A percentile compares a stretch with the other conserved stretches of the same genome.
Evolutionary conservation across 2,329 filamentous ascomycete species (phyloP).

Genomic region (Cadophora malorum): DNA sequence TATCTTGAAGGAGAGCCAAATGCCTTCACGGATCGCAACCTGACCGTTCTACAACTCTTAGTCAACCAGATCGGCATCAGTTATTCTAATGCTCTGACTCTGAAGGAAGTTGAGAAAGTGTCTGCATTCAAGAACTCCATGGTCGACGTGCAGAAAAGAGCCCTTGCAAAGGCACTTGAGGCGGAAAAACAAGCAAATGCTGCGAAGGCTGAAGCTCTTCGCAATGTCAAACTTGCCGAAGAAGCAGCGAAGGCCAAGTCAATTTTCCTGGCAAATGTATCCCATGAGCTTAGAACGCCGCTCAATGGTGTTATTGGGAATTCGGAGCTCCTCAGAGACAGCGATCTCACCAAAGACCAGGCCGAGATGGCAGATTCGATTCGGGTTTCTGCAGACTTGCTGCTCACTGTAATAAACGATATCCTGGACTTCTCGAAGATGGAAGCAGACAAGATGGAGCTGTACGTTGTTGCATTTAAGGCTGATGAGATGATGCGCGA

Average conservation of each 20-base stretch:
- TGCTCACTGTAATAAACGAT: constrained; percentile 94
- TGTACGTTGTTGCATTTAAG: constrained; percentile 74
- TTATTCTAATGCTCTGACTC: constrained; percentile 70
- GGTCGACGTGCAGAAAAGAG: constrained; percentile 77
- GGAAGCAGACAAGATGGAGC: constrained; percentile 85
- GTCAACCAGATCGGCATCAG: constrained; percentile 81
- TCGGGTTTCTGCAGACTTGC: constrained; percentile 81
- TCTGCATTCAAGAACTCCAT: constrained; percentile 80
- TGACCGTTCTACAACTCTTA: constrained; percentile 70
- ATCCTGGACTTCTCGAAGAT: constrained; percentile 96
- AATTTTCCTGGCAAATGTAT: constrained; percentile 81
- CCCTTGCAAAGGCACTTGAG: constrained; percentile 73
- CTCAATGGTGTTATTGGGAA: constrained; percentile 91
- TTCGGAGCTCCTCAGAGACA: constrained; percentile 82
- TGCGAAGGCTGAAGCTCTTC: constrained; percentile 77
- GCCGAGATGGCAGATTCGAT: constrained; percentile 88
- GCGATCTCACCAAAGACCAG: constrained; percentile 75
- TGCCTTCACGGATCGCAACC: constrained; percentile 77
- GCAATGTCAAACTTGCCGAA: constrained; percentile 81
- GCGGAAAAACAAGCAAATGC: constrained; percentile 79
- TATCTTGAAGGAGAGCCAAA: constrained; percentile 79
- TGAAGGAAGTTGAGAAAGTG: constrained; percentile 77
- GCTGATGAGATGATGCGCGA: constrained; percentile 70
- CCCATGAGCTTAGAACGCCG: constrained; percentile 80
- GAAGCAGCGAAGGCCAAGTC: constrained; percentile 84